Conservation (phyloP, 768 basidiomycete species). For the Leccinum disarticulatum region DNA sequence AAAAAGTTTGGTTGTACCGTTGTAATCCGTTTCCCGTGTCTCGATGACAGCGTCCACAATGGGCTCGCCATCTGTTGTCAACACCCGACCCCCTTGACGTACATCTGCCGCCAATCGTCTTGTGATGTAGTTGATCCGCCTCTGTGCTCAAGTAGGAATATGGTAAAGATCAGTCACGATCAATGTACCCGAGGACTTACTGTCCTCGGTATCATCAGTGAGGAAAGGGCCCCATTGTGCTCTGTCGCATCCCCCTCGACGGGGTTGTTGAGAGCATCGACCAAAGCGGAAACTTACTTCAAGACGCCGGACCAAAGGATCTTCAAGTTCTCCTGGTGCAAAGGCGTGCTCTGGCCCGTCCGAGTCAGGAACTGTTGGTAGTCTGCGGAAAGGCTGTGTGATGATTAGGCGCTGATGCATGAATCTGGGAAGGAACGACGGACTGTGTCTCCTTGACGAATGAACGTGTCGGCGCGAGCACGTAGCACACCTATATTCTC, state of each 20-base stretch:
- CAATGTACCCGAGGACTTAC: too few relatives aligned
- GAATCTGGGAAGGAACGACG: slow-evolving; percentile 9
- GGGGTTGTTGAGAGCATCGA: too few relatives aligned
- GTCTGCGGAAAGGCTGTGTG: slow-evolving; percentile 61
- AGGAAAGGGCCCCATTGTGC: too few relatives aligned
- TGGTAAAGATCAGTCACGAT: too few relatives aligned
- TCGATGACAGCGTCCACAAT: slow-evolving; percentile 68
- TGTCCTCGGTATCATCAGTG: too few relatives aligned
- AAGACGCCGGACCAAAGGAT: slow-evolving; percentile 80
- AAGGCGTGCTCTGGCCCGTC: slow-evolving; percentile 66
- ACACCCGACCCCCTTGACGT: slow-evolving; percentile 69
- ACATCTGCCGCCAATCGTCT: too few relatives aligned
- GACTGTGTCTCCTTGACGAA: slow-evolving; percentile 70
- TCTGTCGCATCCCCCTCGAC: too few relatives aligned
- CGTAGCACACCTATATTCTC: slow-evolving; percentile 46
- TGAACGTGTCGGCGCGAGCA: slow-evolving; percentile 40
- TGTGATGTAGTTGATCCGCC: too few relatives aligned
- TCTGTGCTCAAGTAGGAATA: too few relatives aligned
- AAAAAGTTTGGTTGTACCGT: slow-evolving; percentile 40
- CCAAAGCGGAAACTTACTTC: slow-evolving; percentile 74
- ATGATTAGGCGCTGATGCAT: neutral
- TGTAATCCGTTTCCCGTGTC: slow-evolving; percentile 77
- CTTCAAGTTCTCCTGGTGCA: slow-evolving; percentile 76
- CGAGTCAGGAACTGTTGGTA: slow-evolving; percentile 72
- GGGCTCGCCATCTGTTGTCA: slow-evolving; percentile 56